Evolutionary conservation across 1,284 basidiomycete genomes (phyloP).

Genomic region (Moesziomyces parantarcticus): DNA sequence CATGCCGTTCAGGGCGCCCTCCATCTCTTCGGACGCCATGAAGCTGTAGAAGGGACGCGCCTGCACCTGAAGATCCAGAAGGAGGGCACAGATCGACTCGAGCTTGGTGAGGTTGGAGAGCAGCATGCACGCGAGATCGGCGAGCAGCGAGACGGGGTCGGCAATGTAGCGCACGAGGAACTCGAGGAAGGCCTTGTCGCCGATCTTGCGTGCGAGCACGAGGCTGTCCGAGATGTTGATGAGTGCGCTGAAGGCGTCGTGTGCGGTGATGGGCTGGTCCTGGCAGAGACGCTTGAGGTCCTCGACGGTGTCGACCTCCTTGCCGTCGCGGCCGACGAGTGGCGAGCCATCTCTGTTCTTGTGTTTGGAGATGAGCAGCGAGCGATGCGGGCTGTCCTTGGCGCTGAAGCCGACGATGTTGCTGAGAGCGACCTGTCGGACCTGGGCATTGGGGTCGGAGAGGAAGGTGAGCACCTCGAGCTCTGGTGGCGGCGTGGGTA

Average conservation of each 20-base stretch:
- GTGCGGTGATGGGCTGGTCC: conserved; percentile 83
- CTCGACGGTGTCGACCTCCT: conserved; percentile 60
- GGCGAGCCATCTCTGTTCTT: conserved; percentile 54
- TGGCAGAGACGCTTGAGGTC: conserved; percentile 86
- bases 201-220: conserved; percentile 76
- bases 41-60: conserved; percentile 63
- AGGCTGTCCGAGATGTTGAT: conserved; percentile 92
- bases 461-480: conserved; percentile 84
- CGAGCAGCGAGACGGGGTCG: conserved; percentile 86
- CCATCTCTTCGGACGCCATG: conserved; percentile 54
- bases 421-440: conserved; percentile 83
- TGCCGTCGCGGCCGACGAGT: conserved; percentile 53
- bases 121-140: conserved; percentile 95
- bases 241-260: conserved; percentile 92
- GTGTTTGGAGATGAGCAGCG: conserved; percentile 55
- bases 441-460: conserved; percentile 85
- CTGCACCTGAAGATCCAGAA: conserved; percentile 74
- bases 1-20: conserved; percentile 57
- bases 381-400: conserved; percentile 53
- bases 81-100: conserved; percentile 75
- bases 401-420: conserved; percentile 74
- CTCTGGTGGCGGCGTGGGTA: conserved; percentile 36
- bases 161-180: conserved; percentile 92
- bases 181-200: conserved; percentile 79
- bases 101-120: conserved; percentile 92